Evolutionary conservation across 176 grass and related monocot genomes (phyloP).

Genomic region (barley (Hordeum vulgare)): DNA sequence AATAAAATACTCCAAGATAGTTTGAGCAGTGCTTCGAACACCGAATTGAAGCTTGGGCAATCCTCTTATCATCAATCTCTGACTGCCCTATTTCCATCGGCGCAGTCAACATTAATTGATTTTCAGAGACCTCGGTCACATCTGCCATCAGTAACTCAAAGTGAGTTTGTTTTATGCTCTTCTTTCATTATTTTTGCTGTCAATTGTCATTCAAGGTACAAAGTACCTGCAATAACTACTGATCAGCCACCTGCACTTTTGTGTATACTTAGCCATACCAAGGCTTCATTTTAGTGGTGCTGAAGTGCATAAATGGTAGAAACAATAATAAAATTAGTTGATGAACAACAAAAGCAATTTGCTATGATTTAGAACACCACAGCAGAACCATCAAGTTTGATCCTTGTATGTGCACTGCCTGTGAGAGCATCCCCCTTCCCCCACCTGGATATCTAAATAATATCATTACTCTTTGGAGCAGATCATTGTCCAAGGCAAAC

Average conservation of each 20-base stretch:
- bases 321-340: not conserved
- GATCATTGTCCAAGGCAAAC: constrained; percentile 44
- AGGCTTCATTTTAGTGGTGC: not conserved
- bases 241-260: not conserved
- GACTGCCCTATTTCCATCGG: constrained; percentile 31
- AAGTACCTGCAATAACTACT: constrained; percentile 4
- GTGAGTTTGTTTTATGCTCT: constrained; percentile 47
- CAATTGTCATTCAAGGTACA: constrained; percentile 1
- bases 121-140: constrained; percentile 42
- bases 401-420: not conserved
- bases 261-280: not conserved
- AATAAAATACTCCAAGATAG: constrained; percentile 29
- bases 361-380: constrained; percentile 8
- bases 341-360: not conserved
- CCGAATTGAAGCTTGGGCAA: constrained; percentile 75
- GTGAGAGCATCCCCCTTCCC: not conserved
- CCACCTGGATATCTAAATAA: constrained; percentile 26
- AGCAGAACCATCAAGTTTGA: constrained; percentile 2
- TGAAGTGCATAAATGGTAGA: not conserved
- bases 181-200: constrained; percentile 3
- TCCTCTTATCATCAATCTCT: constrained; percentile 53
- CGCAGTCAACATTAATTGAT: constrained; percentile 32
- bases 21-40: constrained; percentile 45
- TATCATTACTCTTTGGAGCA: constrained; percentile 28
- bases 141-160: constrained; percentile 18